Base-by-base conservation (phyloP, 2,329 filamentous ascomycete genomes). In the Leptographium lundbergii region DNA sequence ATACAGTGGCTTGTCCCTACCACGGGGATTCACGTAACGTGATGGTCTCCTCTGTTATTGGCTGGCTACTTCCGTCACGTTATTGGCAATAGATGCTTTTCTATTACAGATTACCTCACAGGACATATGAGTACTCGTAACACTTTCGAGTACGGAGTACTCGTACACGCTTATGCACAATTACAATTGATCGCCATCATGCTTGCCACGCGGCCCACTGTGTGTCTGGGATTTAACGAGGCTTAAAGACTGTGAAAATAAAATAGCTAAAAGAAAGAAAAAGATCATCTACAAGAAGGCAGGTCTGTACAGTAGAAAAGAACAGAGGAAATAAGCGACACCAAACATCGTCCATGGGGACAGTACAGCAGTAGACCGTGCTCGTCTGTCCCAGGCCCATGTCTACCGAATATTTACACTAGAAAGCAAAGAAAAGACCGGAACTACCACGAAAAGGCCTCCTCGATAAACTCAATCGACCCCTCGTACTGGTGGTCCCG, bases 391-490 rank as follows among this genome's bases (percentile, higher is more conserved):
- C 48, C 48, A 17, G 13, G 22, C 10, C 25, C 42, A n/a, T 45
- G 17, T 14, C 36, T 14, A 19, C 42, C 42, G n/a, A 22, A 45
- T 45, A 45, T 51, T 51, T 51, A 27, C 25, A 27, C 48, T 27
- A 22, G 14, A 51, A 51, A 58, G 47, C 3, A 51, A 56, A 56
- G 42, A 45, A 55, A 56, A n/a, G n/a, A 11, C 5, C 34, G 19
- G 14, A 14, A 27, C 58, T 74, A 81, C 79, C 78, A 81, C 3
- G 77, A 78, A 73, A 91, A 92, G 5, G 86, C 85, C 71, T 91
- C 87, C 72, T 92, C 88, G 61, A 88, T 79, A 70, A 91, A 90
- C 67, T 91, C 88, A 58, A 91, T 83, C 61, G 82, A 82, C 63
- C 82, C 84, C 54, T 77, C 72, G 63, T 84, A 77, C 69, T 88